Evolutionary conservation across 805 yeast species (phyloP).

Genomic region (Lipomyces mesembrius): DNA sequence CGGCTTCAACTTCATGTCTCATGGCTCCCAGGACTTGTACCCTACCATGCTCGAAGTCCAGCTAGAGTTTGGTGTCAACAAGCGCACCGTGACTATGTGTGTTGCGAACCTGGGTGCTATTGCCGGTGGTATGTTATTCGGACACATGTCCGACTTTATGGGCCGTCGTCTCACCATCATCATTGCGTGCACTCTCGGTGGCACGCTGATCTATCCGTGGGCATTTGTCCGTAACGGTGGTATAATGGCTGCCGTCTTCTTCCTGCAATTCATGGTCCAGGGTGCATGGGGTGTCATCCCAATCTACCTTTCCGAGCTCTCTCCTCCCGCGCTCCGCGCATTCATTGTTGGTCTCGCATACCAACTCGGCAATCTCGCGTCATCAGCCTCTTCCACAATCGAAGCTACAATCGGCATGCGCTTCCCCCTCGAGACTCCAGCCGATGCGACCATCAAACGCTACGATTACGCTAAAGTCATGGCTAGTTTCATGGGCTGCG

Average conservation of each 20-base stretch:
- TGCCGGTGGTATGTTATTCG: constrained; percentile 64
- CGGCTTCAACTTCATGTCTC: constrained; percentile 72
- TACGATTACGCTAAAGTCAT: constrained; percentile 72
- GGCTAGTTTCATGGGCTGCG: constrained; percentile 71
- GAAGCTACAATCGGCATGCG: constrained; percentile 64
- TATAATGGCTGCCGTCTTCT: constrained; percentile 63
- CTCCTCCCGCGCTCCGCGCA: constrained; percentile 67
- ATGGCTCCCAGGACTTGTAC: constrained; percentile 75
- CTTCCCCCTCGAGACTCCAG: constrained; percentile 48
- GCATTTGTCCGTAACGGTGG: constrained; percentile 53
- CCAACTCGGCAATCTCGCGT: constrained; percentile 74
- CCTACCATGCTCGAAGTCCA: constrained; percentile 66
- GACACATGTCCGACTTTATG: constrained; percentile 59
- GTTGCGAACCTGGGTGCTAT: constrained; percentile 72
- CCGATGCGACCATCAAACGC: constrained; percentile 18
- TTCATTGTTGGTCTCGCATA: constrained; percentile 66
- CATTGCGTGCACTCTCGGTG: constrained; percentile 57
- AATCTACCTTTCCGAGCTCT: constrained; percentile 65
- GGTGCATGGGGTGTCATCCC: constrained; percentile 80
- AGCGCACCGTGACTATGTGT: constrained; percentile 62
- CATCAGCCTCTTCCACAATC: constrained; percentile 72
- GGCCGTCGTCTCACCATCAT: constrained; percentile 67
- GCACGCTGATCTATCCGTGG: constrained; percentile 67
- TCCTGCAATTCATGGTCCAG: constrained; percentile 67
- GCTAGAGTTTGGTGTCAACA: constrained; percentile 52